Base-by-base conservation (phyloP, 2,329 filamentous ascomycete genomes). In the Pestalotiopsis sp. region DNA sequence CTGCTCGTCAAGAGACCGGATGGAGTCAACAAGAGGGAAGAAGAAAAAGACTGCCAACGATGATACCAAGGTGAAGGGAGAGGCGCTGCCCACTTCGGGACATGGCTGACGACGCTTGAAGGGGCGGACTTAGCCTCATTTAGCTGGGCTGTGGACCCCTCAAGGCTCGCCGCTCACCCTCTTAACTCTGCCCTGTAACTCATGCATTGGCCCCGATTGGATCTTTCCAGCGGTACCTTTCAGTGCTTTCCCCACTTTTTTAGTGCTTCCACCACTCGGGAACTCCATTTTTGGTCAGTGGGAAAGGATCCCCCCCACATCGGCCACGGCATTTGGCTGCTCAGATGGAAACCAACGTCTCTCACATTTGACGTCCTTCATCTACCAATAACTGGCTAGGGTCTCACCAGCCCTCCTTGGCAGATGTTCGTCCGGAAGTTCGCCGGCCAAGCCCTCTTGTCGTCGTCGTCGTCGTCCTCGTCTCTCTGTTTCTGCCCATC, bases 71-170 rank as follows among this genome's bases (percentile, higher is more conserved):
- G 44, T 52, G 17, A 61, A 30, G 58, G 58, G 58, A n/a, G 58
- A 61, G 58, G 58, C 30, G 58, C 58, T 20, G 58, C 26, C 24
- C 58, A 61, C 58, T 35, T 35, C 58, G 58, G 58, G 24, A 35
- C 30, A 35, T 35, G 6, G 58, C 58, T 61, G 38, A 61, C 58
- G 58, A 26, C 24, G 58, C 35, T 30, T 35, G 44, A 20, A 17
- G 58, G 30, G 58, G 26, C 56, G 38, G 17, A 26, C 58, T 61
- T 61, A 61, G 58, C 58, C 58, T 61, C 58, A 61, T 61, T 61
- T 30, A 39, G 58, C 14, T 10, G 44, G 20, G n/a, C 44, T 17
- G 26, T 39, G 26, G 30, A 10, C 4, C 30, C 24, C 24, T 20
- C 22, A 35, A 61, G 58, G 58, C 26, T 61, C 38, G 30, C 30